phyloP scores from a whole-genome alignment of 306 rosid species.

The Prinsepia uniflora region DNA sequence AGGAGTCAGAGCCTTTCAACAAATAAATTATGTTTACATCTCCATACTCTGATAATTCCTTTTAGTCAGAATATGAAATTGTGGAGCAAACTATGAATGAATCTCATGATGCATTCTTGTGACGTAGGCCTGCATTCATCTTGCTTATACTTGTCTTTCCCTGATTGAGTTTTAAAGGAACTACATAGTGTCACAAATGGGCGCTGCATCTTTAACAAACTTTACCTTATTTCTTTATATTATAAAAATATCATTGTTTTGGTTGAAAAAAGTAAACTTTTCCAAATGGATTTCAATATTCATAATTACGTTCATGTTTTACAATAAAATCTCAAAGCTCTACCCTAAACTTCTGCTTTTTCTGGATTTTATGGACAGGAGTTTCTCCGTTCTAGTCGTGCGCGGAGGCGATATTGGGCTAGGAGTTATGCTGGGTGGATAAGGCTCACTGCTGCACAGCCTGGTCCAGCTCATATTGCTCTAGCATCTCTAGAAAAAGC shows the following conservation, averaged over 20 bases:
- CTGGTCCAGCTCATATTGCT: conserved; percentile 70
- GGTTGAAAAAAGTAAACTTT: background rate
- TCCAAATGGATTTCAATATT: background rate
- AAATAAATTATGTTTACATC: background rate
- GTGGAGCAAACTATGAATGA: background rate
- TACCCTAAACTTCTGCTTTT: conserved; percentile 22
- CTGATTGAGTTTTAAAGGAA: background rate
- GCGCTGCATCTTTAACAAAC: background rate
- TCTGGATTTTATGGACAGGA: conserved; percentile 45
- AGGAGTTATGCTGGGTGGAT: conserved; percentile 98
- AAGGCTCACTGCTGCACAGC: conserved; percentile 64
- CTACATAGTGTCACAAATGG: background rate
- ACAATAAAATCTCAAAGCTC: conserved; percentile 12
- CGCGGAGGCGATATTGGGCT: conserved; percentile 91
- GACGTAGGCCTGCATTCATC: background rate
- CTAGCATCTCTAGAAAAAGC: conserved; percentile 71
- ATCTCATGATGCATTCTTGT: no score
- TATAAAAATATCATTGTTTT: background rate
- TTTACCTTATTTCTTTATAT: background rate
- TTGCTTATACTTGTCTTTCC: background rate
- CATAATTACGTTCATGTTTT: background rate
- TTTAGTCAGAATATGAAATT: background rate
- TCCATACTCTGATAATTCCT: background rate
- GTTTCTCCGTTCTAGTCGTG: conserved; percentile 63
- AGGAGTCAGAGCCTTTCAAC: background rate